phyloP scores from a whole-genome alignment of 1,139 yeast species.

The Scheffersomyces segobiensis region DNA sequence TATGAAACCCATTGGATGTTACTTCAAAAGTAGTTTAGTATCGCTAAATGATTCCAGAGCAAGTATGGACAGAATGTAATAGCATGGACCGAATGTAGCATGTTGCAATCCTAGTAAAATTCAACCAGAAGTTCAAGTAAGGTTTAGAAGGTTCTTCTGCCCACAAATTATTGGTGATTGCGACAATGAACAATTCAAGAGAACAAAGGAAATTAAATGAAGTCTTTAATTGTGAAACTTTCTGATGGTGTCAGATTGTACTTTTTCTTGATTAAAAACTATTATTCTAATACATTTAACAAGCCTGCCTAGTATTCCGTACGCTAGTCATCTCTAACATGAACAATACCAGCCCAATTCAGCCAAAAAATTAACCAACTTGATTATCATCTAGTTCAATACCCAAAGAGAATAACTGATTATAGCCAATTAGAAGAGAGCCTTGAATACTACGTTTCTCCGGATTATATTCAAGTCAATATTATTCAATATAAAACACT shows the following conservation, averaged over 20 bases:
- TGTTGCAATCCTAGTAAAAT: conserved; percentile 57
- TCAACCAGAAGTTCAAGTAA: conserved; percentile 48
- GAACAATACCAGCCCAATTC: not conserved
- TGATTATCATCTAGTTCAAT: not conserved
- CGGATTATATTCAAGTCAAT: not conserved
- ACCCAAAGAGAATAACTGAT: not conserved
- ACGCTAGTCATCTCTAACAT: not conserved
- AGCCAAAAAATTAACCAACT: too few relatives aligned
- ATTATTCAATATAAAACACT: too few relatives aligned
- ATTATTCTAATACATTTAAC: too few relatives aligned
- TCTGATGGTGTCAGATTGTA: too few relatives aligned
- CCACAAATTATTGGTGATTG: conserved; percentile 49
- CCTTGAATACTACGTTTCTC: not conserved
- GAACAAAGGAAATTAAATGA: conserved; percentile 59
- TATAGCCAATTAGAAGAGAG: not conserved
- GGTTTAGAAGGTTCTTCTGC: conserved; percentile 52
- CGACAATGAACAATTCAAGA: conserved; percentile 37
- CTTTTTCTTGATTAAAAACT: too few relatives aligned
- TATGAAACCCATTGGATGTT: too few relatives aligned
- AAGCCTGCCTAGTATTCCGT: too few relatives aligned
- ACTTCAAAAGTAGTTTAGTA: too few relatives aligned
- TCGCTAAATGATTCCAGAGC: too few relatives aligned
- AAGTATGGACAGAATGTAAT: too few relatives aligned
- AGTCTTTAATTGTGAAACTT: too few relatives aligned
- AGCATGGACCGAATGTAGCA: too few relatives aligned